Evolutionary conservation across 2,329 filamentous ascomycete species (phyloP), one percentile per base, ranked within the genome.

Genomic region (Cordyceps sp.): DNA sequence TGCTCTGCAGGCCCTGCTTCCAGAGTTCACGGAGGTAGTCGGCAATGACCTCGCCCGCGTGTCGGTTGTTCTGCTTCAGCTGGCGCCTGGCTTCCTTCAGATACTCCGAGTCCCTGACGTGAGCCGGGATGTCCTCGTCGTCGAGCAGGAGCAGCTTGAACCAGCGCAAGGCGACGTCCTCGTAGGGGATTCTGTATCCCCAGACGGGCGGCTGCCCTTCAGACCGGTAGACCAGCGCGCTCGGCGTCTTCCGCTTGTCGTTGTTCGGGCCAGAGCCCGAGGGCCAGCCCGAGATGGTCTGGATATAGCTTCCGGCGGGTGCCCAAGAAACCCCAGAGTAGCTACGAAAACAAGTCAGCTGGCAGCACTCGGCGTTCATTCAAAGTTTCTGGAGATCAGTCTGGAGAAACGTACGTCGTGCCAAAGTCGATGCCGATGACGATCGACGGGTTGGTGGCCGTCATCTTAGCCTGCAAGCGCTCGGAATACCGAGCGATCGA

Each of bases 391-490:
- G n/a, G n/a, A n/a, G n/a, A n/a, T n/a, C n/a, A n/a, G n/a, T n/a
- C n/a, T n/a, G n/a, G n/a, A n/a, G 12, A 24, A 24, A 41, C 52
- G 36, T 36, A 61, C 44, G 60, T 65, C 0, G 62, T 65, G 1
- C 60, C 61, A 29, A 65, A 63, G 25, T 64, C 61, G 6, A 66
- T 49, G 0, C 60, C 55, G 3, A 62, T 39, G 14, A 59, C 38
- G 2, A 61, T 42, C 12, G 32, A 21, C 8, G 18, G 20, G 9
- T 16, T n/a, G 20, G 26, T 6, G 5, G 15, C 6, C 32, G n/a
- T n/a, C n/a, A n/a, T n/a, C 17, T 31, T 13, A 10, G 23, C 9
- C 14, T 24, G 12, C 23, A n/a, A 24, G 23, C 2, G 5, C 5
- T 24, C 23, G 14, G 13, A 3, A 4, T 24, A 4, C 5, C 14